These are phyloP conservation scores for Rehmannia glutinosa DNA, from an alignment of 257 asterid species.

Conservation along the genomic window DNA sequence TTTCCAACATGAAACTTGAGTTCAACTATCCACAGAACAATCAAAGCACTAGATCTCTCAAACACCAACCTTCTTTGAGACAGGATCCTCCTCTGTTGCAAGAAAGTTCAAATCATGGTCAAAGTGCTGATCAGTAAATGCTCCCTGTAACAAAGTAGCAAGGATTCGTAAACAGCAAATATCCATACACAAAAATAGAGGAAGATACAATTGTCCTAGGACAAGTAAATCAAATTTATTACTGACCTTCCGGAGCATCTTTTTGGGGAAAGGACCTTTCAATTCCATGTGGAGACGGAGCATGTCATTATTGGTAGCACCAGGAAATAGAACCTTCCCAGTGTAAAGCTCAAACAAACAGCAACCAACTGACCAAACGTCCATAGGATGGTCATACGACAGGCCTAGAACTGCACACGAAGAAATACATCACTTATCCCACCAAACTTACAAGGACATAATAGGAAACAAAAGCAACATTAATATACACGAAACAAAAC, in stretches of 20 bases:
- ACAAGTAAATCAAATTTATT: not conserved
- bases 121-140: conserved; percentile 79
- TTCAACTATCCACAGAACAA: not conserved
- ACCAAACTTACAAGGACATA: not conserved
- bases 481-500: not conserved
- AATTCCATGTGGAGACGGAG: conserved; percentile 98
- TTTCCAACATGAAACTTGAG: not conserved
- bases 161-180: not conserved
- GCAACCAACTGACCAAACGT: conserved; percentile 98
- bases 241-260: conserved; percentile 93
- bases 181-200: not conserved
- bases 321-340: conserved; percentile 96
- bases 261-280: conserved; percentile 91
- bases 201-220: not conserved
- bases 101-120: conserved; percentile 90
- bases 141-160: conserved; percentile 56
- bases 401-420: conserved; percentile 72
- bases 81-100: conserved; percentile 93
- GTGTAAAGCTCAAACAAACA: conserved; percentile 94
- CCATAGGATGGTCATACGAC: conserved; percentile 94
- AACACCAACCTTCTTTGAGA: conserved; percentile 76
- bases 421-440: conserved; percentile 7
- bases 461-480: not conserved
- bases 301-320: conserved; percentile 92
- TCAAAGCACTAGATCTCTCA: not conserved